A percentile compares a stretch with the other conserved stretches of the same genome.
phyloP scores from a whole-genome alignment of 2,329 filamentous ascomycete species.

The Aspergillus sp. region DNA sequence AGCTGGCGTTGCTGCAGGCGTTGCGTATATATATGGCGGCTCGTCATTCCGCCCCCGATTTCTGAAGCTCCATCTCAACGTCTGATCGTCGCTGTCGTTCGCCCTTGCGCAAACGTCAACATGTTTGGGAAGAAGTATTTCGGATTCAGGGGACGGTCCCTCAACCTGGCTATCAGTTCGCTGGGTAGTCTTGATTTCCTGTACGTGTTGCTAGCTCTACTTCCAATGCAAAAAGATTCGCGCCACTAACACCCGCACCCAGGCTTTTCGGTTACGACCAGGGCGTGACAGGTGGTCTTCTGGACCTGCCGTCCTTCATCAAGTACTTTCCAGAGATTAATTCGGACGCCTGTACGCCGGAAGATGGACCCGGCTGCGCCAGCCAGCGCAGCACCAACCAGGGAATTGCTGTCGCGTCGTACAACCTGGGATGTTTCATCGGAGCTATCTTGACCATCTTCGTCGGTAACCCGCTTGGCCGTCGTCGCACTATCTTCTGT shows the following conservation, averaged over 20 bases:
- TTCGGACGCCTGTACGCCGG: slow-evolving; percentile 7
- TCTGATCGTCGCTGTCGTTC: slow-evolving; percentile 11
- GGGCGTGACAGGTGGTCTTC: slow-evolving; percentile 45
- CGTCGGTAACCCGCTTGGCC: slow-evolving; percentile 16
- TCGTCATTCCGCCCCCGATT: slow-evolving; percentile 5
- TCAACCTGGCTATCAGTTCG: slow-evolving; percentile 40
- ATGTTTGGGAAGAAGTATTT: slow-evolving; percentile 32
- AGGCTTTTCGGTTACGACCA: slow-evolving; percentile 40
- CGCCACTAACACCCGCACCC: slow-evolving; percentile 11
- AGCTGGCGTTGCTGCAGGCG: background rate
- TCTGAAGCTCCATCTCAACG: background rate
- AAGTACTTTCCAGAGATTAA: slow-evolving; percentile 39
- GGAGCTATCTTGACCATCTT: slow-evolving; percentile 29
- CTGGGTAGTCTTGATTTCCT: slow-evolving; percentile 45
- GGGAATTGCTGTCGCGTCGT: slow-evolving; percentile 42
- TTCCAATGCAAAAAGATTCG: background rate
- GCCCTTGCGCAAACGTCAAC: slow-evolving; percentile 14
- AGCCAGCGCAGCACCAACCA: slow-evolving; percentile 25
- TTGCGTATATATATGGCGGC: slow-evolving; percentile 24
- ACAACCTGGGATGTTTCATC: slow-evolving; percentile 50
- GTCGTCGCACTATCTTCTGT: slow-evolving; percentile 16
- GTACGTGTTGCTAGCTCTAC: slow-evolving; percentile 11
- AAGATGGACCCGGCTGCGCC: background rate
- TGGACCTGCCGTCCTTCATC: slow-evolving; percentile 41
- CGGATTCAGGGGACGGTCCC: slow-evolving; percentile 26